Percentiles rank a stretch among this genome's conserved stretches.
Conservation (phyloP, 2,329 filamentous ascomycete species). For the Paraconiothyrium brasiliense region DNA sequence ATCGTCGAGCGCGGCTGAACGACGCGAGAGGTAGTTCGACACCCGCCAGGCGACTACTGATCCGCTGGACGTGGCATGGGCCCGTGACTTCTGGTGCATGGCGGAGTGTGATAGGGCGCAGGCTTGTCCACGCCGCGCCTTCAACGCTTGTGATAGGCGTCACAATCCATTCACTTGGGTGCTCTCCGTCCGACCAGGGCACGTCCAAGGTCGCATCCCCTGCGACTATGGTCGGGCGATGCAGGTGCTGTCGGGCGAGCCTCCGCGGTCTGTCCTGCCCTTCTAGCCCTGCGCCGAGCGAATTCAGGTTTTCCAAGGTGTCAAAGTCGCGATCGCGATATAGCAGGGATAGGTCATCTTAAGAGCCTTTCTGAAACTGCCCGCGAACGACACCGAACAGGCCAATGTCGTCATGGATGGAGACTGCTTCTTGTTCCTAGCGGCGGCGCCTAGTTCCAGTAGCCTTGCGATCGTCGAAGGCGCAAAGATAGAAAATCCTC, state of each 20-base stretch:
- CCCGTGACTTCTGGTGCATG: background rate
- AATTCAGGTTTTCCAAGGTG: slow-evolving; percentile 9
- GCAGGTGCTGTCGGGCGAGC: background rate
- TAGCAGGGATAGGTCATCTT: slow-evolving; percentile 11
- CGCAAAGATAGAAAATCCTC: slow-evolving; percentile 6
- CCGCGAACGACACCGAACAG: slow-evolving; percentile 5
- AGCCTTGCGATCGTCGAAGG: background rate
- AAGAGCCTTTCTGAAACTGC: background rate
- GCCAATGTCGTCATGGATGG: slow-evolving; percentile 9
- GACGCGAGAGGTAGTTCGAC: background rate
- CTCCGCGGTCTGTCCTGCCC: background rate
- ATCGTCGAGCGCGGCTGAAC: background rate
- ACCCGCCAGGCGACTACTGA: background rate
- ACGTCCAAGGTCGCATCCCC: slow-evolving; percentile 8
- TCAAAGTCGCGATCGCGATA: slow-evolving; percentile 9
- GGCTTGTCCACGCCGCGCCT: slow-evolving; percentile 5
- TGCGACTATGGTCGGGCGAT: background rate
- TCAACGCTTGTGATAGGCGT: slow-evolving; percentile 8
- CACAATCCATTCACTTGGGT: background rate
- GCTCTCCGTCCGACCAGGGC: slow-evolving; percentile 6
- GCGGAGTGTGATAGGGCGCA: background rate
- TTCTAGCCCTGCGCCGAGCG: background rate
- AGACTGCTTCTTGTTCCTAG: slow-evolving; percentile 2
- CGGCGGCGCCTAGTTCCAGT: slow-evolving; percentile 7
- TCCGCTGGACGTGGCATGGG: slow-evolving; percentile 7